phyloP scores from a whole-genome alignment of 2,329 filamentous ascomycete species.

The Emydomyces testavorans region DNA sequence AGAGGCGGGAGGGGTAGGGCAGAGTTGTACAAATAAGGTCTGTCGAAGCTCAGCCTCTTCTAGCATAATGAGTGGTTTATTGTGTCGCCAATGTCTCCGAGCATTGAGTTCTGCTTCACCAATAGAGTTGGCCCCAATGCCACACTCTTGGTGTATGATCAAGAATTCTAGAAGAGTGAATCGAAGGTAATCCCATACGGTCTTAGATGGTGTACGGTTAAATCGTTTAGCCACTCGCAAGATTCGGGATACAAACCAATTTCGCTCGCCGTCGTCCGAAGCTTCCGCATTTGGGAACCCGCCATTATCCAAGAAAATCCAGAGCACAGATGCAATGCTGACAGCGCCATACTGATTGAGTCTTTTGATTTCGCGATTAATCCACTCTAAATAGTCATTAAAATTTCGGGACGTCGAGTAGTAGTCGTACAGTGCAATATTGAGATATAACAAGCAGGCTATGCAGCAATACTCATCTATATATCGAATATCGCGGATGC shows the following conservation, averaged over 20 bases:
- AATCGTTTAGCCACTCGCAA: slow-evolving; percentile 24
- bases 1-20: not conserved
- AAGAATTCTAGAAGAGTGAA: slow-evolving; percentile 22
- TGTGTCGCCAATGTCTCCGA: slow-evolving; percentile 17
- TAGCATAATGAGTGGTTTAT: slow-evolving; percentile 19
- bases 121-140: slow-evolving; percentile 20
- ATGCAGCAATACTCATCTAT: slow-evolving; percentile 27
- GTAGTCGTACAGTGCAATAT: slow-evolving; percentile 22
- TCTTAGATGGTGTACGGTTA: slow-evolving; percentile 23
- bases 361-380: slow-evolving; percentile 20
- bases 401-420: slow-evolving; percentile 22
- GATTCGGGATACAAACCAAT: slow-evolving; percentile 27
- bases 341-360: slow-evolving; percentile 21
- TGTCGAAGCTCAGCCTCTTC: slow-evolving; percentile 23
- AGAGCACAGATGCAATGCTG: slow-evolving; percentile 25
- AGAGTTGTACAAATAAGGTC: slow-evolving; percentile 20
- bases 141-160: slow-evolving; percentile 23
- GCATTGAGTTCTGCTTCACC: slow-evolving; percentile 19
- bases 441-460: slow-evolving; percentile 25
- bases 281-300: slow-evolving; percentile 20
- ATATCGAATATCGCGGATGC: slow-evolving; percentile 25
- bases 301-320: slow-evolving; percentile 25
- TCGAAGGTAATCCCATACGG: slow-evolving; percentile 23
- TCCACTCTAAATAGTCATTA: slow-evolving; percentile 23
- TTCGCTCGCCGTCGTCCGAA: slow-evolving; percentile 22